phyloP scores from a whole-genome alignment of 225 moss, liverwort and hornwort genomes.

The Asterella californica region DNA sequence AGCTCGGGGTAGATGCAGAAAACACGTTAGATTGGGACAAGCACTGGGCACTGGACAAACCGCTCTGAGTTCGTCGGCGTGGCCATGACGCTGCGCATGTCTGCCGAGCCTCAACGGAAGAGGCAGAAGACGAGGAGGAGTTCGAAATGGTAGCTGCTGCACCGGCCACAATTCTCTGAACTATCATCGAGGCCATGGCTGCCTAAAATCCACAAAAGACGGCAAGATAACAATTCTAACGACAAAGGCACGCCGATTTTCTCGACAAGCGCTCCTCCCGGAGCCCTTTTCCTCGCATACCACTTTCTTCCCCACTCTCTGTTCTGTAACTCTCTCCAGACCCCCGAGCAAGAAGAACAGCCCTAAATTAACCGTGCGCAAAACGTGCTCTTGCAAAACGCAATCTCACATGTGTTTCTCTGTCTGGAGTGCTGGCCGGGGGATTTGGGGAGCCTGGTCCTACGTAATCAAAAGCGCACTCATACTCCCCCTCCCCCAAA shows the following conservation, averaged over 20 bases:
- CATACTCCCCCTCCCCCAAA: neutral
- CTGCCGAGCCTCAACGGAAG: constrained; percentile 5
- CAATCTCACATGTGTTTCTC: neutral
- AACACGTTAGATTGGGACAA: constrained; percentile 19
- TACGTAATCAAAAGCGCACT: neutral
- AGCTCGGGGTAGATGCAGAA: constrained; percentile 14
- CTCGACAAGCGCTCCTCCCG: neutral
- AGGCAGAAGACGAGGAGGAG: constrained; percentile 3
- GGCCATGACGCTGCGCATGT: constrained; percentile 17
- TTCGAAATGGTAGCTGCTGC: constrained; percentile 6
- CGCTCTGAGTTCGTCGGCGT: constrained; percentile 13
- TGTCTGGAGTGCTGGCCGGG: neutral
- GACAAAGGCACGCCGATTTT: neutral
- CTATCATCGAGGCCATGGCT: constrained; percentile 29
- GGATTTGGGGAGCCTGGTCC: neutral
- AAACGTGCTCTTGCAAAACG: neutral
- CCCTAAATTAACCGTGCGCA: constrained; percentile 10
- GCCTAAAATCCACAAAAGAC: neutral
- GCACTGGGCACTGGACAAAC: constrained; percentile 28
- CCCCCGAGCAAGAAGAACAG: neutral
- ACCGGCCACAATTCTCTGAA: constrained; percentile 24
- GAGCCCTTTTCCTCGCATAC: neutral
- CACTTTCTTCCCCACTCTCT: neutral
- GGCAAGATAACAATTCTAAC: neutral
- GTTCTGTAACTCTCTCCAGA: neutral